phyloP scores from a whole-genome alignment of 306 rosid genomes.

The Quillaja saponaria region DNA sequence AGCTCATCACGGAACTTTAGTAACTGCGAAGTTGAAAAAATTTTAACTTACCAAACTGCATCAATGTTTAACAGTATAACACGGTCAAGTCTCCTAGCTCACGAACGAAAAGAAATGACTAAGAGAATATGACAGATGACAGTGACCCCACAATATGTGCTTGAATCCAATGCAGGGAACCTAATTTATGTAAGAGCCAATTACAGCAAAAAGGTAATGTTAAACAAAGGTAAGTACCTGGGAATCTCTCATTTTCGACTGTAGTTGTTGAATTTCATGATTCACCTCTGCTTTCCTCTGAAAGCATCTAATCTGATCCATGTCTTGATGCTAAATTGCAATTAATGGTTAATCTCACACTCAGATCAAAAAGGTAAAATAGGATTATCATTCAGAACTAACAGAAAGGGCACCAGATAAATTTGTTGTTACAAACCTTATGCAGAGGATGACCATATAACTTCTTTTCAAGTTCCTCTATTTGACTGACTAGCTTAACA shows the following conservation, averaged over 20 bases:
- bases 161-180: background rate
- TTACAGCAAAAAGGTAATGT: conserved; percentile 19
- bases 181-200: background rate
- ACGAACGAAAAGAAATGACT: no score
- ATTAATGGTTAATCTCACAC: conserved; percentile 26
- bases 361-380: conserved; percentile 21
- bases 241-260: conserved; percentile 93
- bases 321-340: conserved; percentile 63
- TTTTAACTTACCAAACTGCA: conserved; percentile 2
- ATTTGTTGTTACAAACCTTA: conserved; percentile 60
- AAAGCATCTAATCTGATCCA: conserved; percentile 80
- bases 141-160: background rate
- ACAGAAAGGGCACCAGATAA: conserved; percentile 16
- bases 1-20: conserved; percentile 94
- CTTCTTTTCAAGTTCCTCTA: conserved; percentile 80
- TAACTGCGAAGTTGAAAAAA: conserved; percentile 49
- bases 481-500: conserved; percentile 69
- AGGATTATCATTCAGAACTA: conserved; percentile 22
- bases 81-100: no score
- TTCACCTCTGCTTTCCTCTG: conserved; percentile 95
- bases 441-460: conserved; percentile 80
- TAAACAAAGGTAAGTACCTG: conserved; percentile 59
- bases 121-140: background rate
- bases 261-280: conserved; percentile 91
- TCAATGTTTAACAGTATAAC: background rate